A percentile compares a stretch with the other conserved stretches of the same genome.
Conservation (phyloP, 2,329 filamentous ascomycete genomes). For the Biscogniauxia sp. region DNA sequence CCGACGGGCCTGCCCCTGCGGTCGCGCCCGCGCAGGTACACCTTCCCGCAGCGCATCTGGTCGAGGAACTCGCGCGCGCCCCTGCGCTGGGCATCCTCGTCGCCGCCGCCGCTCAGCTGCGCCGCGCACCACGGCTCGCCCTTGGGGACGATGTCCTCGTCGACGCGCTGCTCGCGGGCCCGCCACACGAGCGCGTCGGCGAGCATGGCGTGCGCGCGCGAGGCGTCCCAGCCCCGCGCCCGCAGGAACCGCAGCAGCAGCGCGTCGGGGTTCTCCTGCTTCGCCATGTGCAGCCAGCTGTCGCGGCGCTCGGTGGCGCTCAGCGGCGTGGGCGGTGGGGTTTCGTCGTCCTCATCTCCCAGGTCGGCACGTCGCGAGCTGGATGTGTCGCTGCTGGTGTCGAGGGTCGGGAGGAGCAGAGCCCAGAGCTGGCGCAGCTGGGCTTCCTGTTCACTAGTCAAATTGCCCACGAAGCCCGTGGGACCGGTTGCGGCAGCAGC, state of each 20-base stretch:
- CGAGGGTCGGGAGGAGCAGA: slow-evolving; percentile 49
- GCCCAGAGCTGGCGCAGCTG: slow-evolving; percentile 84
- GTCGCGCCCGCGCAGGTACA: slow-evolving; percentile 81
- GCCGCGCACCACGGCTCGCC: slow-evolving; percentile 66
- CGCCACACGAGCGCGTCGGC: slow-evolving; percentile 90
- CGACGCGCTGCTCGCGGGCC: slow-evolving; percentile 76
- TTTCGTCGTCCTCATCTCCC: slow-evolving; percentile 58
- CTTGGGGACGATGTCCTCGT: slow-evolving; percentile 75
- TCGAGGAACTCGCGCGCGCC: slow-evolving; percentile 71
- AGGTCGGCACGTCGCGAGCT: too few relatives aligned
- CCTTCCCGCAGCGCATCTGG: slow-evolving; percentile 84
- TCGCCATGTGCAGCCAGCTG: slow-evolving; percentile 81
- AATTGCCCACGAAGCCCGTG: slow-evolving; percentile 56
- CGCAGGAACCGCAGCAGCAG: slow-evolving; percentile 75
- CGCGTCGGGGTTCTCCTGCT: slow-evolving; percentile 87
- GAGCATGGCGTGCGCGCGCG: slow-evolving; percentile 87
- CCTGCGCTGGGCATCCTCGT: slow-evolving; percentile 63
- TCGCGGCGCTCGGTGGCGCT: slow-evolving; percentile 61
- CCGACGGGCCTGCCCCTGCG: slow-evolving; percentile 80
- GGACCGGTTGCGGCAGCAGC: neutral
- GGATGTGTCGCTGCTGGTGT: slow-evolving; percentile 6
- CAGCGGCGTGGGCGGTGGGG: slow-evolving; percentile 45
- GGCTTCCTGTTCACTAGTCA: slow-evolving; percentile 79
- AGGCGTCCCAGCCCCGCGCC: slow-evolving; percentile 87
- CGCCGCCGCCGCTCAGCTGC: slow-evolving; percentile 42